Conservation (phyloP, 768 basidiomycete species). For the Clitopilus passeckerianus region DNA sequence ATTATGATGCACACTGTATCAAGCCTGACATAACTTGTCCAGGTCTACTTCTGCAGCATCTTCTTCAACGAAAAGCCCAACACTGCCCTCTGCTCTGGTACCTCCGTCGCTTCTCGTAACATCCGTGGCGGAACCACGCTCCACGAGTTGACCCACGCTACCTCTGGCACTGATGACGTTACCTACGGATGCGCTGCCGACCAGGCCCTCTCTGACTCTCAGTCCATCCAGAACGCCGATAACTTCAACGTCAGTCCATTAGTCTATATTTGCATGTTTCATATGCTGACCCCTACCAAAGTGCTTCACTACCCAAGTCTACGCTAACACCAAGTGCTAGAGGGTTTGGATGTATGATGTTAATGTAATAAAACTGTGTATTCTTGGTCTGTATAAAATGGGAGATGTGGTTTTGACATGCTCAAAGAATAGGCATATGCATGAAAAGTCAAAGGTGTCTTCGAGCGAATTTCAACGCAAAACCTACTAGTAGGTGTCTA, state of each 20-base stretch:
- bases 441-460: too few relatives aligned
- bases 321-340: conserved; percentile 33
- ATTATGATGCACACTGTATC: too few relatives aligned
- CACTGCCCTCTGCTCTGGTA: conserved; percentile 34
- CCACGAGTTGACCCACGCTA: conserved; percentile 43
- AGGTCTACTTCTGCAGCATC: conserved; percentile 43
- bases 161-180: conserved; percentile 33
- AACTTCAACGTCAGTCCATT: conserved; percentile 37
- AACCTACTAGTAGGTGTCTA: too few relatives aligned
- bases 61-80: conserved; percentile 42
- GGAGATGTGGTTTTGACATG: too few relatives aligned
- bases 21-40: background rate
- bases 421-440: too few relatives aligned
- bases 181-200: conserved; percentile 36
- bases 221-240: conserved; percentile 35
- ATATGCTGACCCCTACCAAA: conserved; percentile 7
- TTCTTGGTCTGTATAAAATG: too few relatives aligned
- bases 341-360: background rate
- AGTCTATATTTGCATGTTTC: too few relatives aligned
- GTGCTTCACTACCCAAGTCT: conserved; percentile 44
- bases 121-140: conserved; percentile 42
- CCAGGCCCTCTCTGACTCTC: conserved; percentile 29
- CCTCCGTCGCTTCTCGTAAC: conserved; percentile 37
- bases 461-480: too few relatives aligned
- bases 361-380: background rate